Base-by-base conservation (phyloP, 2,329 filamentous ascomycete species). In the Pezicula carpinea region DNA sequence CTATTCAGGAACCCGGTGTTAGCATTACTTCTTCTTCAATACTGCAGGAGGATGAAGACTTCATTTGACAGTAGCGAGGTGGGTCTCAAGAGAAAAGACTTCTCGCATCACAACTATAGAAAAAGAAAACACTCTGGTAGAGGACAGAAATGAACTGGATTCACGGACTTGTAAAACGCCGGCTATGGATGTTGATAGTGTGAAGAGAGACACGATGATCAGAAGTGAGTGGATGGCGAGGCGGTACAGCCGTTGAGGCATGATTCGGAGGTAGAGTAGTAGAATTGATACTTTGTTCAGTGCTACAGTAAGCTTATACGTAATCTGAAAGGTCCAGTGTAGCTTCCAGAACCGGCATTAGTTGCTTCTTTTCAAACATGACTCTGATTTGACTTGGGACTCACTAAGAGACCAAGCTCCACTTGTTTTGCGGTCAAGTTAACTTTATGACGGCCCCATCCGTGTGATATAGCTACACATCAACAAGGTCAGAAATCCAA, bases 241-340 rank as follows among this genome's bases (percentile, higher is more conserved):
- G 11, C 51, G 51, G 36, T 46, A 52, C 10, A 29, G 10, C 4
- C 36, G 32, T 17, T 52, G 49, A 1, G 49, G 49, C 46, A 52
- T 49, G 21, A 52, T 49, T 13, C 49, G 49, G 2, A 52, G 46
- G 46, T 52, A 52, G n/a, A 52, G 43, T 14, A 52, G 47, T 1
- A 52, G 40, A 29, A 52, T 52, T 7, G 49, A 52, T 14, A 35
- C 23, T 39, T 52, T 52, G 43, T 52, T 52, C 2, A 50, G 21
- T 1, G 44, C 50, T 14, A 52, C 47, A 17, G 47, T 35, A 10
- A 52, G 21, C 40, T 52, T 52, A 36, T 52, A 52, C 15, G 50
- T 52, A 35, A 52, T 43, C 40, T 52, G 50, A 36, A 52, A 52
- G 17, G 42, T 23, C 44, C 45, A 52, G 38, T 52, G 50, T 39